These are phyloP conservation scores for Babesia caballi DNA, from an alignment of 169 alveolate species.

Conservation along the genomic window DNA sequence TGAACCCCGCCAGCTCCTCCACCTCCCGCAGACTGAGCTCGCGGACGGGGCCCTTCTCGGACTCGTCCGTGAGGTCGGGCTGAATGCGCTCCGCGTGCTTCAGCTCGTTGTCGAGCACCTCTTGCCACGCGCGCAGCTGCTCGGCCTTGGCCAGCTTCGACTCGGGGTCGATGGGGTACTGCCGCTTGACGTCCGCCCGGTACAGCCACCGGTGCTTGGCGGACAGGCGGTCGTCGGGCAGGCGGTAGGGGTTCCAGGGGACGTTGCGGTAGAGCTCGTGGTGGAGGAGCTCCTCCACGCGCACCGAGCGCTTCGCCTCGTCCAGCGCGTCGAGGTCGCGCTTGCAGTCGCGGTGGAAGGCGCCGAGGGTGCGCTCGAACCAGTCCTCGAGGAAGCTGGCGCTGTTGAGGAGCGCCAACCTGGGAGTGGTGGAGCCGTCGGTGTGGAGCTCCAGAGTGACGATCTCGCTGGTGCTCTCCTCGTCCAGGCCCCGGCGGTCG, in stretches of 20 bases:
- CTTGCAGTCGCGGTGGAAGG: constrained; percentile 66
- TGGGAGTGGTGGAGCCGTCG: constrained; percentile 83
- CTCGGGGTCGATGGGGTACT: constrained; percentile 80
- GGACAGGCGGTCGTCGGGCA: constrained; percentile 68
- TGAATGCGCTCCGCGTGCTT: constrained; percentile 10
- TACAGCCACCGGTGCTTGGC: constrained; percentile 73
- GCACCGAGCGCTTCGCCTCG: constrained; percentile 55
- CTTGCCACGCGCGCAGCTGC: constrained; percentile 50
- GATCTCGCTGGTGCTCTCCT: constrained; percentile 78
- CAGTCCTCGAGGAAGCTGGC: constrained; percentile 70
- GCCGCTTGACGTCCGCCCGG: constrained; percentile 80
- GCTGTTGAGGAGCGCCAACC: constrained; percentile 76
- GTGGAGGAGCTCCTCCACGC: constrained; percentile 69
- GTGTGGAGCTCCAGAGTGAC: constrained; percentile 83
- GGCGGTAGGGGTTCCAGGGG: constrained; percentile 84
- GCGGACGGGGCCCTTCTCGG: not conserved
- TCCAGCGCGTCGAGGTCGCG: constrained; percentile 69
- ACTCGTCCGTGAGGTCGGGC: constrained; percentile 18
- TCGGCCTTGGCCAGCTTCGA: constrained; percentile 75
- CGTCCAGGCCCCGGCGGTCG: constrained; percentile 79
- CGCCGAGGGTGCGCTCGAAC: constrained; percentile 71
- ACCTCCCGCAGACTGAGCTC: not conserved
- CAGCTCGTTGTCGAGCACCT: constrained; percentile 38
- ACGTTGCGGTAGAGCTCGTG: constrained; percentile 79
- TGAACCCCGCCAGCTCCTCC: constrained; percentile 34